These are phyloP conservation scores for Candida parachauliodes DNA, from an alignment of 805 yeast species.

Conservation along the genomic window DNA sequence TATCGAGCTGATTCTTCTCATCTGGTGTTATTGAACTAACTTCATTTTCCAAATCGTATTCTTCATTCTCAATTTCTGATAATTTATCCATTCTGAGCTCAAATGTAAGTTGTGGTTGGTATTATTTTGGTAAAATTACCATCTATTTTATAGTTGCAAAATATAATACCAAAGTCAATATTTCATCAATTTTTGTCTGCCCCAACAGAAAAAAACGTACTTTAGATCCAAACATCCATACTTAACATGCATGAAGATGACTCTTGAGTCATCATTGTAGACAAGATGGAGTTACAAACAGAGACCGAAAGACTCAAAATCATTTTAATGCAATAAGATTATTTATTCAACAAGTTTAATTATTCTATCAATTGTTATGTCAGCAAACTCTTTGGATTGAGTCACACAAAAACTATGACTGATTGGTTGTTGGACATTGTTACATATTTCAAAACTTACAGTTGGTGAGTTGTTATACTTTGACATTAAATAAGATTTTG, in stretches of 20 bases:
- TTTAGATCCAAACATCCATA: slow-evolving; percentile 7
- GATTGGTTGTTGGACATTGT: slow-evolving; percentile 33
- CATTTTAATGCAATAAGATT: too few species aligned
- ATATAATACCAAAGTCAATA: background rate
- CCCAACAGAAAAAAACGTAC: slow-evolving; percentile 2
- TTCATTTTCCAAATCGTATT: slow-evolving; percentile 4
- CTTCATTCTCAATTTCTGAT: slow-evolving; percentile 7
- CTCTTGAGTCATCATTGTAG: slow-evolving; percentile 4
- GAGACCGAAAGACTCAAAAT: too few species aligned
- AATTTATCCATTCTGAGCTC: background rate
- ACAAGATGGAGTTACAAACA: too few species aligned
- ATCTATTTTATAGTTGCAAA: slow-evolving; percentile 6
- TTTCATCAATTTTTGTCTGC: background rate
- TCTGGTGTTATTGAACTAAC: slow-evolving; percentile 1
- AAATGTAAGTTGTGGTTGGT: too few species aligned
- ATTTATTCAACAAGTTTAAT: too few species aligned
- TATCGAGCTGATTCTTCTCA: slow-evolving; percentile 39
- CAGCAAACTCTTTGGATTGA: slow-evolving; percentile 50
- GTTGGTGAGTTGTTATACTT: slow-evolving; percentile 30
- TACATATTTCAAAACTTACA: slow-evolving; percentile 25
- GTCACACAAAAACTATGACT: slow-evolving; percentile 61
- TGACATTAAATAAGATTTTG: slow-evolving; percentile 43
- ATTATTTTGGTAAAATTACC: too few species aligned
- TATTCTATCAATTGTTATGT: slow-evolving; percentile 26
- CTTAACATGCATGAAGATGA: slow-evolving; percentile 1